Conservation (phyloP, 257 asterid genomes). For the Solanum lycopersicoides region DNA sequence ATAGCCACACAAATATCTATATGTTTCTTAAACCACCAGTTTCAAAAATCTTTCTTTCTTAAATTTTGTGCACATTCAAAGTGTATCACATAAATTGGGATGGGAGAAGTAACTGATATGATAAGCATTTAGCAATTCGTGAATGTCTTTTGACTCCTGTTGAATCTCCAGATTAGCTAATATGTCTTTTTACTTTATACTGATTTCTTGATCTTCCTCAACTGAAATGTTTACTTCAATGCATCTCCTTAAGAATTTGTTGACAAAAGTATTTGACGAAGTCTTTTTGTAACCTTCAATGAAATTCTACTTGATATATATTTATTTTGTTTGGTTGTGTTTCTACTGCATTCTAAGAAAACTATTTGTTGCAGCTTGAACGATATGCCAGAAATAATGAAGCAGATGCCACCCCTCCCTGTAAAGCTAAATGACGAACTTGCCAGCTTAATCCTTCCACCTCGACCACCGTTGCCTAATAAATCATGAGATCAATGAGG, state of each 20-base stretch:
- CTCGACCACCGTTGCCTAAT: constrained; percentile 22
- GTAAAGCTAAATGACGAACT: constrained; percentile 74
- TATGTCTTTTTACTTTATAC: background rate
- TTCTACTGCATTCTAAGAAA: constrained; percentile 5
- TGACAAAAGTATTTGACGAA: background rate
- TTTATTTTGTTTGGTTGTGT: background rate
- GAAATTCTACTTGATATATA: background rate
- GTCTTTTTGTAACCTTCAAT: background rate
- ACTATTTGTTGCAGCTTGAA: constrained; percentile 33
- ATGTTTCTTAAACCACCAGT: background rate
- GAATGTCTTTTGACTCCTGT: background rate
- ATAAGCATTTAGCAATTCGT: background rate
- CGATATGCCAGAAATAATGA: constrained; percentile 70
- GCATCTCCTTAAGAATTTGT: background rate
- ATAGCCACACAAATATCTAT: background rate
- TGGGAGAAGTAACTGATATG: background rate
- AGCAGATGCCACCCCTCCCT: constrained; percentile 90
- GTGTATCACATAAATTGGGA: background rate
- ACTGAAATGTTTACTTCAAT: background rate
- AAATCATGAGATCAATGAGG: constrained; percentile 23
- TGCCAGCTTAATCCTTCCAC: constrained; percentile 56
- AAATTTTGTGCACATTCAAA: background rate
- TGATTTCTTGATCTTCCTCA: background rate
- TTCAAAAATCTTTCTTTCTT: background rate
- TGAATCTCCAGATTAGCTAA: background rate